Evolutionary conservation across 1,139 yeast species (phyloP).

Genomic region (Hanseniaspora sp.): DNA sequence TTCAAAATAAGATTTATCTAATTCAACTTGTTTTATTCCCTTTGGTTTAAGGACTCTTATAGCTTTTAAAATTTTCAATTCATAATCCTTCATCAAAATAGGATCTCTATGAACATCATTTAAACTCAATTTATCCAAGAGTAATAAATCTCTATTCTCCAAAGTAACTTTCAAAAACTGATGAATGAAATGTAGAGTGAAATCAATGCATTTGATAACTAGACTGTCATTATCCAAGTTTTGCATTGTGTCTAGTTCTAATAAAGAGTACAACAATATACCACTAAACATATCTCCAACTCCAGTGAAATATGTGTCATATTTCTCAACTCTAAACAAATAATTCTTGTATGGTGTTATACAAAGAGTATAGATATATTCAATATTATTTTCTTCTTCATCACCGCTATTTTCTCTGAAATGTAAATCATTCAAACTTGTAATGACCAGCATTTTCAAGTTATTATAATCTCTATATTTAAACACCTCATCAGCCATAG

Average conservation of each 20-base stretch:
- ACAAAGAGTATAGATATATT: slow-evolving; percentile 28
- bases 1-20: not conserved
- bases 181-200: slow-evolving; percentile 27
- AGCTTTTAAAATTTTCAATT: slow-evolving; percentile 27
- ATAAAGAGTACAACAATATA: slow-evolving; percentile 42
- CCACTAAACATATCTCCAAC: slow-evolving; percentile 66
- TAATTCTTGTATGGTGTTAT: slow-evolving; percentile 27
- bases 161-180: slow-evolving; percentile 25
- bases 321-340: slow-evolving; percentile 40
- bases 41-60: slow-evolving; percentile 19
- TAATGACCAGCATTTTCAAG: slow-evolving; percentile 27
- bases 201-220: slow-evolving; percentile 21
- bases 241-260: slow-evolving; percentile 19
- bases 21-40: not conserved
- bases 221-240: slow-evolving; percentile 3
- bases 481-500: slow-evolving; percentile 31
- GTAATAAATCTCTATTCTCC: slow-evolving; percentile 19
- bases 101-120: slow-evolving; percentile 15
- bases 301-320: slow-evolving; percentile 61
- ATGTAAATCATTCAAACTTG: slow-evolving; percentile 24
- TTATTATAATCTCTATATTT: slow-evolving; percentile 31
- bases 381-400: slow-evolving; percentile 22
- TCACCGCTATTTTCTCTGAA: not conserved
- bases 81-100: slow-evolving; percentile 27
- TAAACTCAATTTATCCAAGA: slow-evolving; percentile 24